Base-by-base conservation (phyloP, 2,329 filamentous ascomycete species). In the Rosellinia necatrix region DNA sequence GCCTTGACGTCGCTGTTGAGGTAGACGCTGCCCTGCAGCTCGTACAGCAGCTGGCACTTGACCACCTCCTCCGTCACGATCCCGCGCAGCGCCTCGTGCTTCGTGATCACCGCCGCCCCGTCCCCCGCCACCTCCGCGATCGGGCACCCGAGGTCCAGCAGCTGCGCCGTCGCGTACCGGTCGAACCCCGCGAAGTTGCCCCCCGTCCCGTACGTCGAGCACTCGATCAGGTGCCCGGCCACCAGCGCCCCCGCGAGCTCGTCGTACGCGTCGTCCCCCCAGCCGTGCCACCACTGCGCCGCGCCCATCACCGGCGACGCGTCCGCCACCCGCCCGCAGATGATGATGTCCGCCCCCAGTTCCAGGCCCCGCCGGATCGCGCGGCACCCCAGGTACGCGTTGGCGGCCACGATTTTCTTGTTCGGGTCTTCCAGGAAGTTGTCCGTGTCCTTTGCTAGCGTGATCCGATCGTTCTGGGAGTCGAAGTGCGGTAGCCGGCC, bases 271-370 rank as follows among this genome's bases (percentile, higher is more conserved):
- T 70, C 73, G 13, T 77, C 73, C 0, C 59, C 56, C 83, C 81
- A 86, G 1, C 72, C 70, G 49, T 85, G 75, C 77, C 81, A 85
- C 71, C 75, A 85, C 63, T 77, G 78, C 0, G 81, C 81, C 0
- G 81, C 80, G 0, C 78, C 82, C 54, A 85, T 82, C 0, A 83
- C 80, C 0, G 79, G 80, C 2, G 75, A 77, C 0, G 80, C 79
- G 60, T 81, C 78, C 0, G 77, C 73, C 1, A 77, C 77, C 3
- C 79, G 72, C 0, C 79, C 79, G 49, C 78, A 81, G 2, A 81
- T 73, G 42, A 81, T 70, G 19, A 81, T 78, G 15, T 78, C 73
- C 1, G 78, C 78, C 0, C 77, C 77, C 0, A 62, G 64, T 3
- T 70, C 66, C 1, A 81, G 68, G 2, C 73, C 79, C 21, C 70